Evolutionary conservation across 1,139 yeast genomes (phyloP).

Genomic region (Fermentozyma sake): DNA sequence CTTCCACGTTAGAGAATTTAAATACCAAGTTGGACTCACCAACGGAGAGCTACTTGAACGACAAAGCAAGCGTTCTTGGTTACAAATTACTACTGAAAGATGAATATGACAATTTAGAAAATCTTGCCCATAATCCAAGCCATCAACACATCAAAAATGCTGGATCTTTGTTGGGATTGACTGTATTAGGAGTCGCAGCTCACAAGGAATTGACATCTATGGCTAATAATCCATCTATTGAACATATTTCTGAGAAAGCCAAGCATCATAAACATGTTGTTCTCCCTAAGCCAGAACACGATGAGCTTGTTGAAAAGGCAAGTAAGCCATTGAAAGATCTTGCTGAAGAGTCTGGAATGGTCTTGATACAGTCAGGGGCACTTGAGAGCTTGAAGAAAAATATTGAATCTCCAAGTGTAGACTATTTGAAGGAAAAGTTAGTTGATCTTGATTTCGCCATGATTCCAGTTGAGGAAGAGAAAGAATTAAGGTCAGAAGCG

Average conservation of each 20-base stretch:
- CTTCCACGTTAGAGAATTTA: slow-evolving; percentile 14
- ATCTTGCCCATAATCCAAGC: slow-evolving; percentile 16
- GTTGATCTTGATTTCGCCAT: slow-evolving; percentile 4
- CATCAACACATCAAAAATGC: too few species aligned
- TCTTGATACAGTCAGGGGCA: slow-evolving; percentile 13
- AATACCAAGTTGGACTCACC: slow-evolving; percentile 12
- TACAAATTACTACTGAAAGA: slow-evolving; percentile 12
- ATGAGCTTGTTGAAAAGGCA: slow-evolving; percentile 16
- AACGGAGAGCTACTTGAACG: slow-evolving; percentile 14
- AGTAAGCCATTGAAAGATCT: slow-evolving; percentile 32
- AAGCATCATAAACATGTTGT: slow-evolving; percentile 21
- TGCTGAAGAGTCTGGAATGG: slow-evolving; percentile 19
- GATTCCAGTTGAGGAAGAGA: slow-evolving; percentile 8
- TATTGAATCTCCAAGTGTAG: slow-evolving; percentile 10
- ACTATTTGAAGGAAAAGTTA: slow-evolving; percentile 11
- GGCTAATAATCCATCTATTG: slow-evolving; percentile 19
- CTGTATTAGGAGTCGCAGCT: too few species aligned
- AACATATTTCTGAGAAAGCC: slow-evolving; percentile 25
- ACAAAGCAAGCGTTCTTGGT: slow-evolving; percentile 13
- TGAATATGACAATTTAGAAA: slow-evolving; percentile 5
- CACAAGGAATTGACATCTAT: slow-evolving; percentile 6
- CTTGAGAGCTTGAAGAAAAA: slow-evolving; percentile 11
- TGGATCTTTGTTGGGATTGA: too few species aligned
- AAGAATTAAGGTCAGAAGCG: slow-evolving; percentile 11
- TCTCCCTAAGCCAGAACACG: slow-evolving; percentile 21